Conservation (phyloP, 805 yeast genomes). For the Tetrapisispora phaffii region DNA sequence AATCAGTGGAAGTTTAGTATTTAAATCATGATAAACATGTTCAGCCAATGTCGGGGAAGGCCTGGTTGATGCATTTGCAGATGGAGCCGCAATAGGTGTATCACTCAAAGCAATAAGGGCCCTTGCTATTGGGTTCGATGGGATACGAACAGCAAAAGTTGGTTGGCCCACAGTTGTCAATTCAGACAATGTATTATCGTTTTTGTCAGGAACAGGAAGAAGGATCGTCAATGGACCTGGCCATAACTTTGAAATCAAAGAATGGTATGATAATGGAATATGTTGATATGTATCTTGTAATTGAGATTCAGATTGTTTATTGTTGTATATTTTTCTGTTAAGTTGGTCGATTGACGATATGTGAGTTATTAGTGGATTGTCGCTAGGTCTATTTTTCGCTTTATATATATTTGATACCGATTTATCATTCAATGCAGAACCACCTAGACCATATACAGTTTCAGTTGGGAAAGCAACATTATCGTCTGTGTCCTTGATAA, state of each 20-base stretch:
- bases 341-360: slow-evolving; percentile 71
- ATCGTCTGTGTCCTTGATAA: slow-evolving; percentile 40
- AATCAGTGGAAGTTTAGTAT: slow-evolving; percentile 72
- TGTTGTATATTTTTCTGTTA: slow-evolving; percentile 44
- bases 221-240: slow-evolving; percentile 93
- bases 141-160: slow-evolving; percentile 89
- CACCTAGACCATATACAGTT: slow-evolving; percentile 94
- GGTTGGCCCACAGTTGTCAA: slow-evolving; percentile 78
- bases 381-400: slow-evolving; percentile 92
- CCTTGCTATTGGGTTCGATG: slow-evolving; percentile 78
- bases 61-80: slow-evolving; percentile 91
- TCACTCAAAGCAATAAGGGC: slow-evolving; percentile 79
- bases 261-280: slow-evolving; percentile 60
- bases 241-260: slow-evolving; percentile 68
- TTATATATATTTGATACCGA: slow-evolving; percentile 68
- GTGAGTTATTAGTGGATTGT: slow-evolving; percentile 89
- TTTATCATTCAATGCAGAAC: slow-evolving; percentile 63
- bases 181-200: slow-evolving; percentile 46
- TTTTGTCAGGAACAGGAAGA: slow-evolving; percentile 45
- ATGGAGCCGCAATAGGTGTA: slow-evolving; percentile 92
- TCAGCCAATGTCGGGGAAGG: slow-evolving; percentile 88
- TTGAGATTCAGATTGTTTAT: slow-evolving; percentile 13
- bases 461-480: slow-evolving; percentile 95
- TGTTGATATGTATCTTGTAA: slow-evolving; percentile 9
- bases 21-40: slow-evolving; percentile 74